phyloP scores from a whole-genome alignment of 768 basidiomycete genomes.

The Boletus huronensis region DNA sequence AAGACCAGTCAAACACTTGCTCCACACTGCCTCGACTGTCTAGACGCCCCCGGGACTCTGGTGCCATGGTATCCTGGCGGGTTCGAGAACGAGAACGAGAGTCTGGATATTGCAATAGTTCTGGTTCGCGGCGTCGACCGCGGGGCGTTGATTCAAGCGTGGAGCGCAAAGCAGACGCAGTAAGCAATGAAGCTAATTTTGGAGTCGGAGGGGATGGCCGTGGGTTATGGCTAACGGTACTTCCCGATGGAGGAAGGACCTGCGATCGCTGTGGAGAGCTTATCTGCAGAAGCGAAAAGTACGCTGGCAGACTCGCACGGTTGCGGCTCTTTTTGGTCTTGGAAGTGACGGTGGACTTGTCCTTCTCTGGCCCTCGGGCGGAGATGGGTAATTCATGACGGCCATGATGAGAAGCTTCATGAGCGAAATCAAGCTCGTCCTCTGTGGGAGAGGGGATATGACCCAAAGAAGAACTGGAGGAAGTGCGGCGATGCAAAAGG shows the following conservation, averaged over 20 bases:
- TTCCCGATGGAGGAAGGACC: slow-evolving; percentile 41
- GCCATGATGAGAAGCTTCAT: slow-evolving; percentile 27
- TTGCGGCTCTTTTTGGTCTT: slow-evolving; percentile 54
- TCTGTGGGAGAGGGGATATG: slow-evolving; percentile 40
- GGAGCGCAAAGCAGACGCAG: slow-evolving; percentile 34
- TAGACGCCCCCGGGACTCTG: slow-evolving; percentile 15
- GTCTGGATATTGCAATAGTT: slow-evolving; percentile 29
- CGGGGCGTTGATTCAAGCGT: slow-evolving; percentile 46
- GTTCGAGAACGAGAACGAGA: slow-evolving; percentile 43
- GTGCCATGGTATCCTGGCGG: slow-evolving; percentile 17
- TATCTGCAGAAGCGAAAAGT: slow-evolving; percentile 68
- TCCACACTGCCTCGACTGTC: slow-evolving; percentile 38
- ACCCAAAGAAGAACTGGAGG: slow-evolving; percentile 36
- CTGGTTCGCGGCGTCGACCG: slow-evolving; percentile 47
- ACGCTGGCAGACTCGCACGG: slow-evolving; percentile 71
- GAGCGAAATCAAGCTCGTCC: slow-evolving; percentile 39
- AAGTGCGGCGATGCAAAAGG: slow-evolving; percentile 50
- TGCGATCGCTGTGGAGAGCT: slow-evolving; percentile 40
- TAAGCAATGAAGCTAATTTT: slow-evolving; percentile 39
- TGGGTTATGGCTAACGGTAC: slow-evolving; percentile 35
- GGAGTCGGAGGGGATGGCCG: slow-evolving; percentile 62
- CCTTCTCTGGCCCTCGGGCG: slow-evolving; percentile 20
- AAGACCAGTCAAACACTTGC: slow-evolving; percentile 47
- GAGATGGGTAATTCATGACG: slow-evolving; percentile 35
- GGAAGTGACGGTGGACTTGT: slow-evolving; percentile 30